Percentiles rank a stretch among this genome's conserved stretches.
phyloP scores from a whole-genome alignment of 805 yeast genomes.

The Scheffersomyces amazonensis region DNA sequence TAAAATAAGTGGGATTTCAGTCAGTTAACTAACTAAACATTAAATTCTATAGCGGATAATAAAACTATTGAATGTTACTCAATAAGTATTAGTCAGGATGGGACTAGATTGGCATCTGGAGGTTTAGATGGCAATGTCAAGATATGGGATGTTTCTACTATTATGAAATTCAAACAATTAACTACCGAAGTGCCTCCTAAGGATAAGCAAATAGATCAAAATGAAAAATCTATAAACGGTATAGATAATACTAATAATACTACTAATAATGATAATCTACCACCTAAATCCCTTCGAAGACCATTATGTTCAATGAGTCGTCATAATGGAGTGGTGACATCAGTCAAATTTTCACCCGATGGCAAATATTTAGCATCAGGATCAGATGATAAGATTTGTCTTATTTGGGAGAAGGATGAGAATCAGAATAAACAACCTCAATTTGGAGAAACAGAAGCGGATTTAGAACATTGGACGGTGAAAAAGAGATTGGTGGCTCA shows the following conservation, averaged over 20 bases:
- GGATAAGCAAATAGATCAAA: constrained; percentile 6
- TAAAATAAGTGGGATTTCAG: background rate
- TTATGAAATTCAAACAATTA: constrained; percentile 38
- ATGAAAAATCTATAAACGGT: no score
- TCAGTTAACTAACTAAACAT: no score
- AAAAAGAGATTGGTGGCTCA: constrained; percentile 91
- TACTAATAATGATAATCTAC: constrained; percentile 8
- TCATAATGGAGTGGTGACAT: constrained; percentile 96
- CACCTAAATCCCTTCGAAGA: constrained; percentile 21
- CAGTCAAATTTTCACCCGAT: constrained; percentile 87
- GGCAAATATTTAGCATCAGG: constrained; percentile 92
- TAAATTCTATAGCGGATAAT: constrained; percentile 61
- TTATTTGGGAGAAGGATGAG: constrained; percentile 93
- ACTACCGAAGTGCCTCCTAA: background rate
- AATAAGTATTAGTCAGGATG: constrained; percentile 76
- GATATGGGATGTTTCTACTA: constrained; percentile 74
- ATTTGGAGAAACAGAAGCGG: constrained; percentile 69
- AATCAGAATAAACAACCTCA: constrained; percentile 52
- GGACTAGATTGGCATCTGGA: constrained; percentile 85
- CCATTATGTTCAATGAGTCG: constrained; percentile 90
- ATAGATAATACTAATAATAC: background rate
- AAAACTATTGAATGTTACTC: constrained; percentile 83
- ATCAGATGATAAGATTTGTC: constrained; percentile 86
- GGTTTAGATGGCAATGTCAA: constrained; percentile 89
- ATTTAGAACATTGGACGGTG: constrained; percentile 92